Evolutionary conservation across 768 basidiomycete species (phyloP), one percentile per base, ranked within the genome.

Genomic region (Pleurotus citrinopileatus): DNA sequence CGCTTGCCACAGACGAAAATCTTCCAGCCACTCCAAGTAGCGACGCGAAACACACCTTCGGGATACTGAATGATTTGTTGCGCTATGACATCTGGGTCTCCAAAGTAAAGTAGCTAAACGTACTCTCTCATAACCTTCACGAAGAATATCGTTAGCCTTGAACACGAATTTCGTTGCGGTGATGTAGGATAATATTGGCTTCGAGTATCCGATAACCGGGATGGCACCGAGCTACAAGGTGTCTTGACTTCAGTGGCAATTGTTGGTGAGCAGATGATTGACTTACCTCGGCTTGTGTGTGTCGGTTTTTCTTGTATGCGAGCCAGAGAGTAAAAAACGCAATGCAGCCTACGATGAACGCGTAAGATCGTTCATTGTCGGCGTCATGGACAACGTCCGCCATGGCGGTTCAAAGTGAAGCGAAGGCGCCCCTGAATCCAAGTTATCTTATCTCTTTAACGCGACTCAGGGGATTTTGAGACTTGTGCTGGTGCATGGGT

Each of bases 11-110:
- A 59, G 8, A 62, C 53, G n/a, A 65, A 51, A 15, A 67, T 60
- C 23, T 55, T 55, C 65, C 65, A 67, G 3, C 61, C 59, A 9
- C 55, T 55, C 42, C 67, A 54, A 22, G 55, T 64, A 2, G 66
- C 60, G 27, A 72, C 29, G 38, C 63, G 70, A 61, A 68, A 70
- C 20, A 63, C 43, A 19, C 59, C 53, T 3, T 55, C 42, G 10
- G 42, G 32, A 53, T 59, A 52, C 62, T 60, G 44, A n/a, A 48
- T 4, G 29, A 42, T 25, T n/a, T n/a, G n/a, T n/a, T n/a, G n/a
- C n/a, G n/a, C n/a, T n/a, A n/a, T n/a, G n/a, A n/a, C n/a, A n/a
- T n/a, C n/a, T n/a, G n/a, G n/a, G n/a, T n/a, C n/a, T n/a, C n/a
- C n/a, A n/a, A n/a, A n/a, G n/a, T n/a, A n/a, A n/a, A n/a, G n/a